These are phyloP conservation scores for Phylloporus scabripes DNA, from an alignment of 768 basidiomycete genomes.

Conservation along the genomic window DNA sequence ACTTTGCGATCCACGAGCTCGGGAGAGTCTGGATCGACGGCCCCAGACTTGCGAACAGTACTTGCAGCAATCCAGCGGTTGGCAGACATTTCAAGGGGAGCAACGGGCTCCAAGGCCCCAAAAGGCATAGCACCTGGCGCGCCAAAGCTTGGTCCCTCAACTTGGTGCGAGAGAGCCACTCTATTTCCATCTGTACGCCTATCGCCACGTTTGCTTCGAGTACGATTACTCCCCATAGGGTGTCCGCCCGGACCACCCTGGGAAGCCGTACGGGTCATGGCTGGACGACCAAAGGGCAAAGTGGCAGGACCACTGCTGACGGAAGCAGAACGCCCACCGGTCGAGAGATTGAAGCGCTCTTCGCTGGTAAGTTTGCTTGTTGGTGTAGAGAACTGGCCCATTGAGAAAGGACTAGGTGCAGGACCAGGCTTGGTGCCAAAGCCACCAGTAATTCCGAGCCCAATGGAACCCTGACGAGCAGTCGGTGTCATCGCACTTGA, in stretches of 20 bases:
- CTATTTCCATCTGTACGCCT: conserved; percentile 59
- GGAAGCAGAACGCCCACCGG: conserved; percentile 47
- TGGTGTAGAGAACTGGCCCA: conserved; percentile 63
- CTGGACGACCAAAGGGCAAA: conserved; percentile 50
- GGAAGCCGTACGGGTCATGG: conserved; percentile 66
- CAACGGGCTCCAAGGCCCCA: conserved; percentile 57
- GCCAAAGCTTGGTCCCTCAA: conserved; percentile 34
- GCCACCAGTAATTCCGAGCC: conserved; percentile 37
- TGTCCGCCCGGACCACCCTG: conserved; percentile 52
- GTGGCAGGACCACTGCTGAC: conserved; percentile 44
- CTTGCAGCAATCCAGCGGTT: conserved; percentile 73
- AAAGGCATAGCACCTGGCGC: conserved; percentile 26
- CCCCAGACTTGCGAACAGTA: conserved; percentile 38
- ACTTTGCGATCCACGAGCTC: conserved; percentile 92
- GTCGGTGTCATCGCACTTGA: conserved; percentile 40
- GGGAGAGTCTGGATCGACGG: conserved; percentile 58
- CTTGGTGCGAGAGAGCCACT: conserved; percentile 33
- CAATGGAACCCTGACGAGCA: conserved; percentile 45
- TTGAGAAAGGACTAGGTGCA: conserved; percentile 36
- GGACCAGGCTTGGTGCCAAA: conserved; percentile 30
- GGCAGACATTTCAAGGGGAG: conserved; percentile 68
- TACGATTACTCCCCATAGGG: conserved; percentile 51
- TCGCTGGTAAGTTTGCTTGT: conserved; percentile 60
- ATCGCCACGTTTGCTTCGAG: conserved; percentile 80
- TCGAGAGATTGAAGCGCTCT: conserved; percentile 53